Evolutionary conservation across 805 yeast species (phyloP), one percentile per base, ranked within the genome.

Genomic region (Schwanniomyces pseudopolymorphus): DNA sequence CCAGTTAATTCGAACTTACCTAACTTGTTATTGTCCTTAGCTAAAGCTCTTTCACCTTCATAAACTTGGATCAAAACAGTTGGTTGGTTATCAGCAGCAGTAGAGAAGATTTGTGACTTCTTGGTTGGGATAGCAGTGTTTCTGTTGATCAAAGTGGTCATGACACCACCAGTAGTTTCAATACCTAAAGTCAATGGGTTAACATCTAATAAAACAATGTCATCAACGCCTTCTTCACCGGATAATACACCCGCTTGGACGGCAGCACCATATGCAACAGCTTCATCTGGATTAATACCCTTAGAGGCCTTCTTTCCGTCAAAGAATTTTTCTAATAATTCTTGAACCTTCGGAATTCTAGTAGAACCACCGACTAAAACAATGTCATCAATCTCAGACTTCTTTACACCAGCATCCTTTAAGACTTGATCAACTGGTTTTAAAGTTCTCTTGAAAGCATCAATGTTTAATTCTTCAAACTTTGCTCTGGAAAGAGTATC

Each of bases 31-130:
- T 92, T 92, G 81, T 92, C 98, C 69, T 86, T 78, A 76, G 96
- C 90, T 90, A 90, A 87, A 67, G 92, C 96, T 83, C 99, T 94
- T 84, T 92, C 99, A 85, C 99, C 99, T 83, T 92, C 97, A 85
- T 87, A 92, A 59, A 92, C 98, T 77, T 96, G 97, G 87, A 92
- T 90, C 78, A 89, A 94, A 58, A 92, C 98, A 61, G 96, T 89
- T 69, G 98, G 92, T 81, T 92, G 99, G 83, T 89, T 89, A 83
- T 92, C 99, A 64, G 87, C 96, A 68, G 89, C 96, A 61, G 99
- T 92, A 71, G 99, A 90, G 89, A 92, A 92, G 63, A 96, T 92
- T 82, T 96, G 90, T 72, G 96, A 87, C 87, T 92, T 92, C 79
- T 90, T 87, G 75, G 98, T 92, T 77, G 99, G 99, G 64, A 92